Evolutionary conservation across 805 yeast species (phyloP), one percentile per base, ranked within the genome.

Genomic region (Candida multigemmis): DNA sequence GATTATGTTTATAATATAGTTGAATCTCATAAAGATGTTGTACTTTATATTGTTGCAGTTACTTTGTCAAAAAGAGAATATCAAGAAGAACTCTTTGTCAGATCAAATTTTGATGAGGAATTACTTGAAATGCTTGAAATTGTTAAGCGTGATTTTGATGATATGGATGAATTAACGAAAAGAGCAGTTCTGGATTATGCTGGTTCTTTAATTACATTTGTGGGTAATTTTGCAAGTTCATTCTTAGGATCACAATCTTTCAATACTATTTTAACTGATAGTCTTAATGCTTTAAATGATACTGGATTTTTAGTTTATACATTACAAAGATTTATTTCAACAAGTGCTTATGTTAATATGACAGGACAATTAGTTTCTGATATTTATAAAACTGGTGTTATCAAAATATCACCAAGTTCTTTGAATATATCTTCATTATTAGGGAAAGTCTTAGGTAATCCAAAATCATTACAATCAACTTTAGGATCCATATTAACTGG

Each of bases 231-330:
- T 11, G 44, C 44, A 12, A 42, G 48, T 6, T 27, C 51, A 1
- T 34, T 55, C 14, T 41, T 61, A 26, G 29, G 38, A 18, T 58
- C 66, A 2, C 30, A 37, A 13, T 17, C 51, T 5, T 46, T 57
- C 16, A 35, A 37, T 19, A 31, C 39, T 16, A 38, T 44, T n/a
- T 44, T 53, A 26, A 34, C 34, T n/a, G 58, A 45, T 22, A 30
- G 42, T 7, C 36, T 54, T 20, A 37, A 43, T 23, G 61, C 65
- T 7, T 47, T 61, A 30, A 61, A 61, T 41, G 56, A 59, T 33
- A 60, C 68, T 5, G 62, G 60, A 9, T 43, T 61, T 24, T 53
- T 49, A 11, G 56, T 57, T 7, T 54, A 58, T 37, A 46, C 52
- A 7, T 39, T 54, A n/a, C 58, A 61, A 38, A 34, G 50, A 21